These are phyloP conservation scores for Rubia tinctorum DNA, from an alignment of 305 asterid genomes.

Conservation along the genomic window DNA sequence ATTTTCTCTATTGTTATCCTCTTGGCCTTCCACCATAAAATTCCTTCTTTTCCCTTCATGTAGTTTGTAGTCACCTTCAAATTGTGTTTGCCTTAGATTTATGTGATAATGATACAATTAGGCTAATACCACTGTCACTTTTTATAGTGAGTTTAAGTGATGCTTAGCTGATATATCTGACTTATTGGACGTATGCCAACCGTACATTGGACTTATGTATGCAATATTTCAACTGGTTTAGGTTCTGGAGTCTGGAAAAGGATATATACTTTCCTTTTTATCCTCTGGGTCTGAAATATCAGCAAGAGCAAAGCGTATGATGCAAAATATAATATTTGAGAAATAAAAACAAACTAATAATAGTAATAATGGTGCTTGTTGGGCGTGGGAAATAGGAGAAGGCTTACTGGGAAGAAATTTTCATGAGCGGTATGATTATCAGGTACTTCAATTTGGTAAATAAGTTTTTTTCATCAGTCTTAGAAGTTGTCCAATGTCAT, in stretches of 20 bases:
- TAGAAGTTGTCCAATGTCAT: neutral
- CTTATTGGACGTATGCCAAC: neutral
- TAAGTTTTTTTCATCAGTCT: neutral
- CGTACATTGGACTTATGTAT: neutral
- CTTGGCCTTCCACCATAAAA: neutral
- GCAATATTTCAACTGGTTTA: neutral
- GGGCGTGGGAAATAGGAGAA: neutral
- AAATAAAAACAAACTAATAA: neutral
- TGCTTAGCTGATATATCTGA: neutral
- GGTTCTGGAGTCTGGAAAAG: neutral
- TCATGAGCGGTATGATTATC: neutral
- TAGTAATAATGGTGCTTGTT: neutral
- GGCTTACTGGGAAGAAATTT: neutral
- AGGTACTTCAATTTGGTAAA: neutral
- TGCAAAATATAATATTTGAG: neutral
- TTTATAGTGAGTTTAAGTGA: neutral
- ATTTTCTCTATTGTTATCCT: neutral
- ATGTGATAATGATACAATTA: neutral
- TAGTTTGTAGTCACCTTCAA: neutral
- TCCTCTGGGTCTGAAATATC: neutral
- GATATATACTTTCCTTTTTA: neutral
- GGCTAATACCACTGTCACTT: neutral
- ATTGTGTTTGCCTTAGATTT: neutral
- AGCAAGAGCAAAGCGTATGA: neutral
- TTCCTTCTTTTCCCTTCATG: neutral